Conservation (phyloP, 495 filamentous ascomycete species). For the Haplographium delicatum region DNA sequence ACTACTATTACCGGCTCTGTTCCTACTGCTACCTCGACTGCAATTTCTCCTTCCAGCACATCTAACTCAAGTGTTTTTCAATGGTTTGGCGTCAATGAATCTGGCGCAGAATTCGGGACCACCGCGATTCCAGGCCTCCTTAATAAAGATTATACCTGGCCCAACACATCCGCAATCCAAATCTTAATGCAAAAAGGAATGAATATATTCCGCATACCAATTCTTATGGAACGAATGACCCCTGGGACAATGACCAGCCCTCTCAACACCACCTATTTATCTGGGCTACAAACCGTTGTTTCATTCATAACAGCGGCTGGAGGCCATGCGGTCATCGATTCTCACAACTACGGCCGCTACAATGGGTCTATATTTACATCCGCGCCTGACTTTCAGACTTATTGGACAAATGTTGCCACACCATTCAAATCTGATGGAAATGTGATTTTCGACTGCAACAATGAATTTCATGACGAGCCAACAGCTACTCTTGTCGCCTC, state of each 20-base stretch:
- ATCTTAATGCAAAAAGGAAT: slow-evolving; percentile 41
- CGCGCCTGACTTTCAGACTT: slow-evolving; percentile 45
- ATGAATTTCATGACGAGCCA: slow-evolving; percentile 56
- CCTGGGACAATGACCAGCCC: slow-evolving; percentile 42
- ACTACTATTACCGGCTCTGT: no score
- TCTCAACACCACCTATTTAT: slow-evolving; percentile 44
- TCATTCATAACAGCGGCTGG: slow-evolving; percentile 52
- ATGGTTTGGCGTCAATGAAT: slow-evolving; percentile 42
- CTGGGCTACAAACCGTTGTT: slow-evolving; percentile 44
- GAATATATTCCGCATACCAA: slow-evolving; percentile 52
- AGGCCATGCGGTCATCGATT: slow-evolving; percentile 53
- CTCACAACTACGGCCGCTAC: slow-evolving; percentile 61
- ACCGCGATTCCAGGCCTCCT: slow-evolving; percentile 44
- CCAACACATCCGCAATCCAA: slow-evolving; percentile 34
- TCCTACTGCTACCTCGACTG: no score
- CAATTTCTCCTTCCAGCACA: no score
- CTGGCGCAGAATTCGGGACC: slow-evolving; percentile 50
- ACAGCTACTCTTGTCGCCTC: slow-evolving; percentile 53
- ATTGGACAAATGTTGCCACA: slow-evolving; percentile 53
- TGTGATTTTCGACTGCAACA: slow-evolving; percentile 60
- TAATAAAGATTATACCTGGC: slow-evolving; percentile 49
- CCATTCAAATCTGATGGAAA: slow-evolving; percentile 48
- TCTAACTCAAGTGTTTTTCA: slow-evolving; percentile 1
- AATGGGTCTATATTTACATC: slow-evolving; percentile 51
- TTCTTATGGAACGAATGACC: slow-evolving; percentile 58